Conservation (phyloP, 805 yeast genomes). For the Naumovozyma castellii region DNA sequence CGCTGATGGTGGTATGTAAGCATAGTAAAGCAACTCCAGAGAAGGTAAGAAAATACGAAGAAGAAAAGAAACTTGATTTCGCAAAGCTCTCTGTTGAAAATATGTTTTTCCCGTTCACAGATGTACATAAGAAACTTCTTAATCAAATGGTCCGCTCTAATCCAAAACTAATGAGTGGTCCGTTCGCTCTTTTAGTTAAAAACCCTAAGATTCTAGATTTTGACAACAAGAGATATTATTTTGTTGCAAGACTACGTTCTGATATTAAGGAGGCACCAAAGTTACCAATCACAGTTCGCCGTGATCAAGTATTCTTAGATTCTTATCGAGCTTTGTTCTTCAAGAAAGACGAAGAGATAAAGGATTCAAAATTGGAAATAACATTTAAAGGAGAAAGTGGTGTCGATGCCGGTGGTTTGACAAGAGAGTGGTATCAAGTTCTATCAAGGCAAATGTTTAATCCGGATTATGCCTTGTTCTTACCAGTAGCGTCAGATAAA, state of each 20-base stretch:
- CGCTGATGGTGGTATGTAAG: constrained; percentile 93
- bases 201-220: constrained; percentile 87
- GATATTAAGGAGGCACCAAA: constrained; percentile 36
- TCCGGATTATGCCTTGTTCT: constrained; percentile 85
- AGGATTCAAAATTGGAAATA: constrained; percentile 63
- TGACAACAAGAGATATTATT: constrained; percentile 84
- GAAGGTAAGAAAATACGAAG: constrained; percentile 43
- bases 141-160: constrained; percentile 87
- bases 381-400: constrained; percentile 91
- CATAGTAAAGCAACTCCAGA: constrained; percentile 52
- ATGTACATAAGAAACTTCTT: constrained; percentile 75
- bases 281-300: constrained; percentile 59
- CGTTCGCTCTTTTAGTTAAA: constrained; percentile 78
- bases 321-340: constrained; percentile 77
- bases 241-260: constrained; percentile 61
- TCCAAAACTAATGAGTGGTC: constrained; percentile 92
- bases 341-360: constrained; percentile 65
- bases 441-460: constrained; percentile 90
- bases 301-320: constrained; percentile 88
- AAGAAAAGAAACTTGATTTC: constrained; percentile 52
- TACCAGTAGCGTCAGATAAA: constrained; percentile 84
- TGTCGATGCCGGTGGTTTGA: constrained; percentile 96
- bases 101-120: constrained; percentile 77
- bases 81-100: constrained; percentile 67
- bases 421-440: constrained; percentile 96